Evolutionary conservation across 2,329 filamentous ascomycete genomes (phyloP), one percentile per base, ranked within the genome.

Genomic region (Phialemonium atrogriseum): DNA sequence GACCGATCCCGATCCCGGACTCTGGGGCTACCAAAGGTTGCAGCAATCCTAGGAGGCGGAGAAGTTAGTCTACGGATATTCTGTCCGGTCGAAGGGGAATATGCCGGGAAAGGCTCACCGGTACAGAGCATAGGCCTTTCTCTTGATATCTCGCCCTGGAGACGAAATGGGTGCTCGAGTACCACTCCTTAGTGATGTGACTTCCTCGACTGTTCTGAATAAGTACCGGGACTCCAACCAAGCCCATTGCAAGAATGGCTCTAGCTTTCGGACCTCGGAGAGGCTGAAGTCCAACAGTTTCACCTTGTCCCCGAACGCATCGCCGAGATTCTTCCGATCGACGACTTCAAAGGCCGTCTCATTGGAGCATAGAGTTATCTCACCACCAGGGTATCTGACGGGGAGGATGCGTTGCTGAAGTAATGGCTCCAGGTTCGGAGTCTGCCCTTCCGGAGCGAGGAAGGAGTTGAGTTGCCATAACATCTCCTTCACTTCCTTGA

Each of bases 161-260:
- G 33, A 36, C 1, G 40, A 46, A 2, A 59, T 32, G 7, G 36
- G 37, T n/a, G n/a, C n/a, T 2, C 31, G n/a, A 36, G 34, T 17
- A 5, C 35, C 15, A 4, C 38, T 35, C 4, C 35, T 40, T n/a
- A n/a, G n/a, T n/a, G 48, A 47, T 2, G 56, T 55, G 1, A 52
- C 49, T 21, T 62, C 52, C n/a, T 45, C 49, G 1, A 58, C 51
- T 8, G 37, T 37, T 5, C 4, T 18, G 2, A 58, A 62, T 2
- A 64, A 21, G 32, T 51, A 59, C 5, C 54, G 44, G 1, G 31
- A 16, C 7, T 50, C 44, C 0, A 64, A 35, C 1, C 43, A 34
- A 4, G 43, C 28, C 60, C 60, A 65, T 0, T 42, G 25, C 5
- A 64, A 10, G 5, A n/a, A n/a, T n/a, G n/a, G n/a, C n/a, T n/a